Base-by-base conservation (phyloP, 768 basidiomycete species). In the Auricularia heimuer region DNA sequence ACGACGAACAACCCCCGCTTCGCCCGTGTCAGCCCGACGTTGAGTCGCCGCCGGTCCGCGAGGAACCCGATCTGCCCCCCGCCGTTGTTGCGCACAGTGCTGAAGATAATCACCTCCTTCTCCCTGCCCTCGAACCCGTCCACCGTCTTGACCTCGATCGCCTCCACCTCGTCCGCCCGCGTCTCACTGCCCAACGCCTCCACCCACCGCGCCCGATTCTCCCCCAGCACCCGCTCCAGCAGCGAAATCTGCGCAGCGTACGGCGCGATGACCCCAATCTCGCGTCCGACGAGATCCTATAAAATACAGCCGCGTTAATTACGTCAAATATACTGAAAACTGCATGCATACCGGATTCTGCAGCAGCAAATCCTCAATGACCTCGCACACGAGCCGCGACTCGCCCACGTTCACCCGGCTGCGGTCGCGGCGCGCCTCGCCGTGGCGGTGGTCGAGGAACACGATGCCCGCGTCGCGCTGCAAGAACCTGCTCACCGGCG, bases 41-140 rank as follows among this genome's bases (percentile, higher is more conserved):
- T 97, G 64, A 96, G 78, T 69, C 94, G 75, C 67, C 94, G 79
- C 70, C 86, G 80, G 76, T 97, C 94, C 24, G 88, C 91, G 29
- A 97, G 79, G 76, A 97, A 97, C 0, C 94, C 94, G 70, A 97
- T 92, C 65, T 84, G 79, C 10, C 92, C 92, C 1, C 75, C 76
- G 2, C 78, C 70, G 70, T 97, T 97, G 73, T 89, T 90, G 63
- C 94, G 82, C 61, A 94, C 93, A 3, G 93, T 94, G 51, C 90
- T 92, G 74, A 97, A 94, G 54, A 97, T 81, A 67, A 97, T 90
- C 51, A 96, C 85, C 36, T 92, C 89, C 77, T 96, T 96, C 77
- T 97, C 92, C 56, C 92, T 82, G 12, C 94, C 94, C 74, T 97
- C 92, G 73, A 95, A 97, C 21, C 94, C 94, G 70, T 97, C 94